Base-by-base conservation (phyloP, 2,329 filamentous ascomycete species). In the Trichophaea hybrida region DNA sequence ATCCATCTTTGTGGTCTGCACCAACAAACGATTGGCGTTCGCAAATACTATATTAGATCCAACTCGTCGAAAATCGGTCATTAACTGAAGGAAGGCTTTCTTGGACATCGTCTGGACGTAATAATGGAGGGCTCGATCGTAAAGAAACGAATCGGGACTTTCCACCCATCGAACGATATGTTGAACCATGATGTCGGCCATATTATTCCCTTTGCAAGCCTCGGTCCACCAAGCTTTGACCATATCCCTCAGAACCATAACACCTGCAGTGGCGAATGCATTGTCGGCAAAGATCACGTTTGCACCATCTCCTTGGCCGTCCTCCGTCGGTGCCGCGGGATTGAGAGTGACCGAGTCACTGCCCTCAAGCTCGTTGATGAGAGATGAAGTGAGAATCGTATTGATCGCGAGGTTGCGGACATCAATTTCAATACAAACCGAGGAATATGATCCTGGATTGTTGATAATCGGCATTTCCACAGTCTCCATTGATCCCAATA, bases 91-190 rank as follows among this genome's bases (percentile, higher is more conserved):
- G 66, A 98, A 87, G 0, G 94, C 93, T 72, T 98, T 98, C 66
- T 88, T 86, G 37, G 89, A 95, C 85, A 98, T 94, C 82, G 96
- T 93, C 72, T 96, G 91, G 58, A 99, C 90, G 69, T 98, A 97
- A 75, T 95, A 93, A 70, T 97, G 89, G 64, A 99, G 74, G 5
- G 90, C 88, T 4, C 86, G 83, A 73, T 99, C 94, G 70, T 97
- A 98, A 59, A 99, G 83, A 73, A 91, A 96, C 0, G 90, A 96
- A 53, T 87, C 85, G 0, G 91, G 88, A 63, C 84, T 93, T 71
- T 95, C 89, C 1, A 97, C 89, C 94, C 94, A 99, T 64, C 94
- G 86, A 17, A 98, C 88, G 4, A 99, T 79, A 72, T 98, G 91
- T 70, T 95, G 90, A 0, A 99, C 93, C 77, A 99, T 88, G 58